Evolutionary conservation across 345 rosid species (phyloP).

Genomic region (Syzygium aromaticum): DNA sequence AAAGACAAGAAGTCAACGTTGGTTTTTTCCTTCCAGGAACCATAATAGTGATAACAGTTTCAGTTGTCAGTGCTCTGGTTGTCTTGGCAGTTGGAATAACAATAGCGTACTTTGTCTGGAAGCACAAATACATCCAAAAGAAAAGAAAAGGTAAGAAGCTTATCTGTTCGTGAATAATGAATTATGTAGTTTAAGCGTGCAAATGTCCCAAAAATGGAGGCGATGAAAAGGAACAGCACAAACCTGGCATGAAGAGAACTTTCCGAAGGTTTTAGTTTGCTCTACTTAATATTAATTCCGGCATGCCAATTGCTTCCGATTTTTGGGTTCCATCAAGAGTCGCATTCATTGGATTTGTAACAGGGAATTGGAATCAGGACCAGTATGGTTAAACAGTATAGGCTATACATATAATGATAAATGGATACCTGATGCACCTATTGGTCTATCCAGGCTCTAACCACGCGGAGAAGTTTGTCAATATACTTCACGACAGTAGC

Average conservation of each 20-base stretch:
- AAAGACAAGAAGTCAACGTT: neutral
- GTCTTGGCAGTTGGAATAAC: constrained; percentile 48
- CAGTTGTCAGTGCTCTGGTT: constrained; percentile 55
- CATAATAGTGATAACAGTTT: constrained; percentile 53
- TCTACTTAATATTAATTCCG: neutral
- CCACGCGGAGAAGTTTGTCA: constrained; percentile 56
- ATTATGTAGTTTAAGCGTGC: neutral
- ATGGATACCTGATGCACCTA: neutral
- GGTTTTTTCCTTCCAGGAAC: constrained; percentile 31
- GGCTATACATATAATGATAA: neutral
- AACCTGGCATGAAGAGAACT: neutral
- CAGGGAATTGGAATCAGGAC: neutral
- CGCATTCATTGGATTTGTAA: neutral
- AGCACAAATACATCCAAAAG: constrained; percentile 48
- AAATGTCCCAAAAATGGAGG: neutral
- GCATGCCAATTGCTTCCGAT: neutral
- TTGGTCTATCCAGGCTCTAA: constrained; percentile 39
- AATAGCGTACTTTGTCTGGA: constrained; percentile 52
- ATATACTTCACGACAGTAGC: constrained; percentile 67
- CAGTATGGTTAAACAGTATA: neutral
- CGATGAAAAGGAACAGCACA: neutral
- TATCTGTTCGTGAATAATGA: neutral
- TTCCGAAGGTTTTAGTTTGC: neutral
- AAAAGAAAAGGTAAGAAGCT: constrained; percentile 57
- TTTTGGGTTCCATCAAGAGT: neutral